Conservation (phyloP, 768 basidiomycete species). For the Hygrophoropsis aurantiaca region DNA sequence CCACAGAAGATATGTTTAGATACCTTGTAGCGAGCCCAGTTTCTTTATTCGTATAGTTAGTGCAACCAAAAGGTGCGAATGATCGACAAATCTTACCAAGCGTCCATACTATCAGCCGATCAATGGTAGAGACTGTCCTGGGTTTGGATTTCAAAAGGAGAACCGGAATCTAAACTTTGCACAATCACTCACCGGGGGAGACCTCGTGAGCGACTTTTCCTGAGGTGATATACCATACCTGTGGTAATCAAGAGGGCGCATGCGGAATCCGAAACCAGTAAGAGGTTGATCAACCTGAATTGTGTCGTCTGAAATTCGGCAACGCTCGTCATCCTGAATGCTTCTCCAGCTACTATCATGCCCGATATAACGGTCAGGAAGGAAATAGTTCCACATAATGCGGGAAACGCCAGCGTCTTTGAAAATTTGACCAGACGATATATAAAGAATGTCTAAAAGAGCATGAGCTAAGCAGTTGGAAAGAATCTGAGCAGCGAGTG, state of each 20-base stretch:
- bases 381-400: not conserved
- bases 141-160: too few species aligned
- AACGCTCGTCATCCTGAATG: not conserved
- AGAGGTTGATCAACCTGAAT: not conserved
- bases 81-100: not conserved
- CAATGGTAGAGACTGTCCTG: not conserved
- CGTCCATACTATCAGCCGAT: constrained; percentile 1
- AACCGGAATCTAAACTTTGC: not conserved
- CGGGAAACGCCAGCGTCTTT: not conserved
- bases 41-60: not conserved
- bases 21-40: not conserved
- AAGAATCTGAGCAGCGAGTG: too few species aligned
- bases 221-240: not conserved
- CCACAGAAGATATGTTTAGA: too few species aligned
- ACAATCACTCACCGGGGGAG: not conserved
- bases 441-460: constrained; percentile 3
- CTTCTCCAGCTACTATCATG: not conserved
- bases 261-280: not conserved
- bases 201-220: not conserved
- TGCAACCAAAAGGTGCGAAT: too few species aligned
- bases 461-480: too few species aligned
- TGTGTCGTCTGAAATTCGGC: not conserved
- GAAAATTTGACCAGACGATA: constrained; percentile 3
- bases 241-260: not conserved
- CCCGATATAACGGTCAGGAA: not conserved